Conservation (phyloP, 176 grass and related monocot species). For the Lolium rigidum region DNA sequence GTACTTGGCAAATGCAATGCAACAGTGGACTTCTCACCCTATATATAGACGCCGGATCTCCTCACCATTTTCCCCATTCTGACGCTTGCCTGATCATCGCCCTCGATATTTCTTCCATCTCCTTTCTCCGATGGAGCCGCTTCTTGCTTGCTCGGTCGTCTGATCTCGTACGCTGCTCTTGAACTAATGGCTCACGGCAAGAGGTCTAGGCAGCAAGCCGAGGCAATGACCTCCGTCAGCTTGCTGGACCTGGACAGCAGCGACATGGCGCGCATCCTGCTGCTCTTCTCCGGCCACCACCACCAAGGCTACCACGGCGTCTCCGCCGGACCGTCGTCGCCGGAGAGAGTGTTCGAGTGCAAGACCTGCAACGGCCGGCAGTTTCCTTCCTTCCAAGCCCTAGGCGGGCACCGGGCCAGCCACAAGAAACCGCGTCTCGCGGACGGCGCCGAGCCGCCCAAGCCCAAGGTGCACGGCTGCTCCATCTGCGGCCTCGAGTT, state of each 20-base stretch:
- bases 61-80: no score
- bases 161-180: not conserved
- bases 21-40: no score
- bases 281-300: conserved; percentile 61
- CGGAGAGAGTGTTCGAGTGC: conserved; percentile 85
- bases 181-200: conserved; percentile 57
- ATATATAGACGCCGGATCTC: no score
- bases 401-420: conserved; percentile 94
- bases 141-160: no score
- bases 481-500: conserved; percentile 96
- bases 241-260: conserved; percentile 49
- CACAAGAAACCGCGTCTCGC: conserved; percentile 80
- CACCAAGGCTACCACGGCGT: not conserved
- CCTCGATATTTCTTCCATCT: no score
- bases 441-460: conserved; percentile 43
- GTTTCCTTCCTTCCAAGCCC: conserved; percentile 93
- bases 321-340: not conserved
- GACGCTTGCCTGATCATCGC: no score
- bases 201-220: conserved; percentile 54
- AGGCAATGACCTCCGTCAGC: conserved; percentile 36
- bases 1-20: no score
- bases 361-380: conserved; percentile 86
- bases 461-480: conserved; percentile 85
- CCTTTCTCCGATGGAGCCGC: no score
- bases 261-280: conserved; percentile 65